These are phyloP conservation scores for Ramularia endophylla DNA, from an alignment of 2,329 filamentous ascomycete genomes.

Conservation along the genomic window DNA sequence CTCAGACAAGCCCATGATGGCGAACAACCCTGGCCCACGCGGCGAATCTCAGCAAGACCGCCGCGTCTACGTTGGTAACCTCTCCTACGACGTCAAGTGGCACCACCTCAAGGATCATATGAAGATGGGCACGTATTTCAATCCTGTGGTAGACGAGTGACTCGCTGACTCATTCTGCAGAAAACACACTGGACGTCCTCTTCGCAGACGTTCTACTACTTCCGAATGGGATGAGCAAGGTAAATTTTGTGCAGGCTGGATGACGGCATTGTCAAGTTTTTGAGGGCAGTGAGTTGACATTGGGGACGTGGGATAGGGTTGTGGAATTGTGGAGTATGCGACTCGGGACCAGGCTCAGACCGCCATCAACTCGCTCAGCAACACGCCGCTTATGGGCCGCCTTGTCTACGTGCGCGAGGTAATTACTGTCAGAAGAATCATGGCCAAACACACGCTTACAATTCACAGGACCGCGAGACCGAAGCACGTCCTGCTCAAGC, in stretches of 20 bases:
- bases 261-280: conserved; percentile 61
- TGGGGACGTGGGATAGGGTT: conserved; percentile 95
- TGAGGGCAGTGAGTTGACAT: conserved; percentile 99
- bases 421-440: conserved; percentile 24
- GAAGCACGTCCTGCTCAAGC: conserved; percentile 72
- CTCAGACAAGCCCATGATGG: conserved; percentile 94
- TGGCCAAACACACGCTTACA: conserved; percentile 8
- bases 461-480: conserved; percentile 80
- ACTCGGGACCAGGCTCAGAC: conserved; percentile 98
- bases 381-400: conserved; percentile 97
- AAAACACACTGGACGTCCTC: conserved; percentile 79
- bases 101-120: conserved; percentile 99
- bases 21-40: conserved; percentile 73
- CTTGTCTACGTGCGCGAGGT: conserved; percentile 99
- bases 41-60: conserved; percentile 83
- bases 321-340: conserved; percentile 99
- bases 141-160: too few species aligned
- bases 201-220: conserved; percentile 99
- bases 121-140: conserved; percentile 76
- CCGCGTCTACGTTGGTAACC: conserved; percentile 97
- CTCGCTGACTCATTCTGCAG: conserved; percentile 45
- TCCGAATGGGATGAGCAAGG: conserved; percentile 99
- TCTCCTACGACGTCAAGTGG: conserved; percentile 99
- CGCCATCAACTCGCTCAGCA: conserved; percentile 95
- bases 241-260: conserved; percentile 72